phyloP scores from a whole-genome alignment of 2,329 filamentous ascomycete species.

The Pseudogymnoascus sp. region DNA sequence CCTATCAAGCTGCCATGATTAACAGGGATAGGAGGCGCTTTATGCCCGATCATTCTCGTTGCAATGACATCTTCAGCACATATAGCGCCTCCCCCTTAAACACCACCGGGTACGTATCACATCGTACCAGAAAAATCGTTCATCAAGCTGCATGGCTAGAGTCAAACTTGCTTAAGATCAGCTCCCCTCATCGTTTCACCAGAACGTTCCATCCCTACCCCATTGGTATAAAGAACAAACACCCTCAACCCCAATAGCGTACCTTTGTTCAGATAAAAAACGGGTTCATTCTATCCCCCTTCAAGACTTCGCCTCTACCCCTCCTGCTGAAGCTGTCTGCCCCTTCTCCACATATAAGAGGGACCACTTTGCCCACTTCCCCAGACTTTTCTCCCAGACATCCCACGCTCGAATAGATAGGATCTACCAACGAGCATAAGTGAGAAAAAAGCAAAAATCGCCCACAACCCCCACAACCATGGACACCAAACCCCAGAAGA shows the following conservation, averaged over 20 bases:
- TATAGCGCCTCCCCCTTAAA: background rate
- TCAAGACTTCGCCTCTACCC: background rate
- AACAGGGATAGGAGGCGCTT: background rate
- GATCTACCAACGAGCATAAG: constrained; percentile 7
- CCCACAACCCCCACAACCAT: background rate
- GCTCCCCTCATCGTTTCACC: background rate
- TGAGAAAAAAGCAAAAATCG: background rate
- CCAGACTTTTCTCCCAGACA: constrained; percentile 1
- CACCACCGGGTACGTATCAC: background rate
- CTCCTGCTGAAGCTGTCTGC: background rate
- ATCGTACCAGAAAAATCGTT: background rate
- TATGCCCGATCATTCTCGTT: constrained; percentile 6
- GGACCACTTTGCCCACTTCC: background rate
- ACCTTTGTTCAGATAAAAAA: background rate
- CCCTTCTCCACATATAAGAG: constrained; percentile 7
- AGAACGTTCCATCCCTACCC: background rate
- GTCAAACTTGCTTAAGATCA: background rate
- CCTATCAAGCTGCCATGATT: background rate
- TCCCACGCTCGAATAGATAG: background rate
- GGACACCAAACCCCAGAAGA: background rate
- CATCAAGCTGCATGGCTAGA: background rate
- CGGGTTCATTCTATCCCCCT: background rate
- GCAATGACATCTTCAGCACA: background rate
- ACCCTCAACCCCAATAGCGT: background rate
- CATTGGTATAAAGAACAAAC: background rate